Conservation (phyloP, 2,329 filamentous ascomycete species). For the Colletotrichum sp. region DNA sequence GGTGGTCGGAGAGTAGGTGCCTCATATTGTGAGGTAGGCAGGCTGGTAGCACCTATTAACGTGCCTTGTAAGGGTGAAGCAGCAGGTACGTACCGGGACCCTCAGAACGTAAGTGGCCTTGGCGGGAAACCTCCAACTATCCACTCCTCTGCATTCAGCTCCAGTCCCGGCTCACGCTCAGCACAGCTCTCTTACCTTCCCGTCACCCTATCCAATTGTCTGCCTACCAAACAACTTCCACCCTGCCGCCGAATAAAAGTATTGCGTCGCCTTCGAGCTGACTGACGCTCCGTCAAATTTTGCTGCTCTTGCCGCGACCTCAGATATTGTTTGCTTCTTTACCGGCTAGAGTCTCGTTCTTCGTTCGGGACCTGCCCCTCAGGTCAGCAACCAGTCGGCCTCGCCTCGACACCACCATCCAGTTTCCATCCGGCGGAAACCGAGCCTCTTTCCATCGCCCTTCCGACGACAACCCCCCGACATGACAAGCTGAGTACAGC, state of each 20-base stretch:
- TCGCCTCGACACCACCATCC: not conserved
- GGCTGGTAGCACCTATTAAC: not conserved
- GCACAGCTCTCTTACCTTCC: not conserved
- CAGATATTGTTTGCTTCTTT: not conserved
- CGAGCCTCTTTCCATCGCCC: not conserved
- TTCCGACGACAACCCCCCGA: slow-evolving; percentile 24
- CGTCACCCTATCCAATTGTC: not conserved
- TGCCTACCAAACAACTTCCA: not conserved
- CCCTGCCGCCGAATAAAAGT: not conserved
- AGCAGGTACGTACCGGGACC: slow-evolving; percentile 14
- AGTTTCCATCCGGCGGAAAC: not conserved
- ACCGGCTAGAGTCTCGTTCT: not conserved
- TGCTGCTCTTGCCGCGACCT: not conserved
- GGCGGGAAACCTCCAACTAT: slow-evolving; percentile 21
- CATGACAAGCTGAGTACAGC: slow-evolving; percentile 38
- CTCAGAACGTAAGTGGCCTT: slow-evolving; percentile 1
- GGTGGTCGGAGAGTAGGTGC: not conserved
- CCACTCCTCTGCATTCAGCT: slow-evolving; percentile 19
- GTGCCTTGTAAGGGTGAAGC: not conserved
- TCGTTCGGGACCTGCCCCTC: not conserved
- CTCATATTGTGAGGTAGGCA: not conserved
- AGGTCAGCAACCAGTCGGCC: not conserved
- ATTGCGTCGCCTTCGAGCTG: not conserved
- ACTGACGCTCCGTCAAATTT: not conserved
- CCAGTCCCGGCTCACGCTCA: slow-evolving; percentile 11